Evolutionary conservation across 1,139 yeast species (phyloP).

Genomic region (Yamadazyma triangularis): DNA sequence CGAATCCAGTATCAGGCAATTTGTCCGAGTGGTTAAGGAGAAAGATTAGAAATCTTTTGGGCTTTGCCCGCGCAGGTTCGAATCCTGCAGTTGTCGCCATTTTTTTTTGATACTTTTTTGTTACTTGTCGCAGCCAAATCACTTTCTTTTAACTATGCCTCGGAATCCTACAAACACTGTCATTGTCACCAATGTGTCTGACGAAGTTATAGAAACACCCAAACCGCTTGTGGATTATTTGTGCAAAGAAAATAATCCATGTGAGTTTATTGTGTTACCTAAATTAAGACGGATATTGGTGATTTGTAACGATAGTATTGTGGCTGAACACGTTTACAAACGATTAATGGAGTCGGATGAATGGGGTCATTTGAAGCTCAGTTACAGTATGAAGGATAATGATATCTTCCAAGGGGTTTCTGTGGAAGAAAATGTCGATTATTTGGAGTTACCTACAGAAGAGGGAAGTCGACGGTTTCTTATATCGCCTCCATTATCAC

Average conservation of each 20-base stretch:
- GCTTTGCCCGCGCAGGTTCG: constrained; percentile 85
- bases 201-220: constrained; percentile 22
- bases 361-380: constrained; percentile 17
- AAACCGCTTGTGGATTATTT: constrained; percentile 20
- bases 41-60: constrained; percentile 50
- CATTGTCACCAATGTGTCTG: constrained; percentile 30
- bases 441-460: constrained; percentile 41
- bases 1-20: no score
- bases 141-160: neutral
- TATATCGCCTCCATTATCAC: constrained; percentile 46
- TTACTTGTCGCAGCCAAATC: neutral
- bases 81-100: constrained; percentile 79
- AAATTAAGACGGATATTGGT: constrained; percentile 33
- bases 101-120: constrained; percentile 17
- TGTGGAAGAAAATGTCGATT: constrained; percentile 17
- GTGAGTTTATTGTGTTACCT: constrained; percentile 34
- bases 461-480: constrained; percentile 35
- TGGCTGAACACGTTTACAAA: constrained; percentile 19
- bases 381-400: constrained; percentile 36
- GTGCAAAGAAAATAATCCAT: constrained; percentile 18
- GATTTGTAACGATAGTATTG: constrained; percentile 23
- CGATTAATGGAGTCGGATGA: constrained; percentile 12
- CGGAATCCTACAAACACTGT: constrained; percentile 36
- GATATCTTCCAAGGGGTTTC: constrained; percentile 11
- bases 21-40: constrained; percentile 53